Evolutionary conservation across 495 filamentous ascomycete genomes (phyloP), one percentile per base, ranked within the genome.

Genomic region (Oidiodendron maius): DNA sequence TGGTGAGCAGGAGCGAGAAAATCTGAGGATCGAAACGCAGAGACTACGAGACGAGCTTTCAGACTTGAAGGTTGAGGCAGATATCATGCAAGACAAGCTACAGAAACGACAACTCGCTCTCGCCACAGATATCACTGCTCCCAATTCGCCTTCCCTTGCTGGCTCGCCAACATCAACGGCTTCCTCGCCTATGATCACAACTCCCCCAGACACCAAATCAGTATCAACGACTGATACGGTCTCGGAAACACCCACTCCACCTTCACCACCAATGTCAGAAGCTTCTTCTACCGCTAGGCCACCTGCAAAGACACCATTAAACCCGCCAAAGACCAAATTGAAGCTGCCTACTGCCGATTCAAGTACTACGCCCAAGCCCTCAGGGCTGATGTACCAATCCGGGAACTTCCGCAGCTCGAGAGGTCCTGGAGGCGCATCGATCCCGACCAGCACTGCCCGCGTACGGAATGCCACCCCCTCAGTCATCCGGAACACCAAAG

Each of bases 81-180:
- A 97, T 63, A 96, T 98, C 56, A 76, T 88, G 53, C 84, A 91
- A 58, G 88, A 95, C 70, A 96, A 94, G 72, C 72, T 98, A 51
- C 83, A 82, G 51, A 63, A 66, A 32, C 71, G 74, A 23, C 71
- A 77, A 48, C 58, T 77, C n/a, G 71, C 75, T 45, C 65, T 79
- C 30, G 67, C 71, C 22, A 78, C 75, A 34, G 70, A 76, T 55
- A 59, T 75, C 21, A 72, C 72, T 1, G 67, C 74, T 10, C 70
- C 69, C 25, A 74, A 69, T 35, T 82, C 82, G 12, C 81, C 79
- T 21, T 64, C 65, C 10, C 71, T 70, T 43, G 68, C 69, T 41
- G 72, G 70, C 24, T 78, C 83, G 10, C 84, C 84, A 26, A 73
- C 71, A 9, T 78, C 81, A 17, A 81, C 79, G 8, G 78, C 83